Base-by-base conservation (phyloP, 1,284 basidiomycete genomes). In the Anthracocystis setariae region DNA sequence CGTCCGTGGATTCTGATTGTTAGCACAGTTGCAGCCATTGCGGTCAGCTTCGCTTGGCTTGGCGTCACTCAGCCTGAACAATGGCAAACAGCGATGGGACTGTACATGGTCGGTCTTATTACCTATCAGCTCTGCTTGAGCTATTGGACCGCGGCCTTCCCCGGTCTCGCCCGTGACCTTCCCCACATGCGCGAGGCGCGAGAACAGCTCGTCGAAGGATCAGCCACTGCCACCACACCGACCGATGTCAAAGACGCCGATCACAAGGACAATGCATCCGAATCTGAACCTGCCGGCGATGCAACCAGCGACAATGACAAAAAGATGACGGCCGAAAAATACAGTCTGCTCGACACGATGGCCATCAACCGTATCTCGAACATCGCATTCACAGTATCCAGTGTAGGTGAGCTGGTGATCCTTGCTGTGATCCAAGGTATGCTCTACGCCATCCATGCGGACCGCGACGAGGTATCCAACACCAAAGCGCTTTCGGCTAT, bases 321-420 rank as follows among this genome's bases (percentile, higher is more conserved):
- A 10, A 54, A 33, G 13, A 73, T 59, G 46, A 78, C 85, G 0
- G 81, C 84, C 3, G 89, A 89, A 48, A 88, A 88, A 70, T 92
- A 91, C 75, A 91, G 91, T 76, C 76, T 78, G 5, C 90, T 92
- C 75, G 91, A 92, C 77, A 90, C 89, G 54, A 78, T 93, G 48
- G 89, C 92, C 84, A 91, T 92, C 85, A 93, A 92, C 77, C 85
- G 90, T 53, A 90, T 94, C 63, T 90, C 90, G 76, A 94, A 94
- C 69, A 90, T 89, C 72, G 92, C 91, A 13, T 90, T 93, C 55
- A 67, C 87, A 77, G 88, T 89, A 90, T 29, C 90, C 90, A 77
- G 91, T 89, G 87, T 89, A 46, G 92, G 89, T 43, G 93, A 89
- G 78, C 87, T 90, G 46, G 86, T 86, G 43, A 89, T 92, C 33